Conservation (phyloP, 2,329 filamentous ascomycete species). For the Xylaria sp. region DNA sequence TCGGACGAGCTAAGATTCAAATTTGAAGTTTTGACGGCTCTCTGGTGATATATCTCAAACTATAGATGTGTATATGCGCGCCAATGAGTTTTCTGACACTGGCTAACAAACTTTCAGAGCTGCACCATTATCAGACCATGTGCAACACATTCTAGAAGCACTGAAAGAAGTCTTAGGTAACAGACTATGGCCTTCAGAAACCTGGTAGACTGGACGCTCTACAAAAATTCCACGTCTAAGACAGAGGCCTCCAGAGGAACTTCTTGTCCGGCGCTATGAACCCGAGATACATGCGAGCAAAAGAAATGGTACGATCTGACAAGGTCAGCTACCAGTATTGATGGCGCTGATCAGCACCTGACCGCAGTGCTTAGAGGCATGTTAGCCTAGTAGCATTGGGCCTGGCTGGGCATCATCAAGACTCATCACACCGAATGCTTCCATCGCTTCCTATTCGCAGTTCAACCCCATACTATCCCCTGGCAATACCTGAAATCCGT, state of each 20-base stretch:
- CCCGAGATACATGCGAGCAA: not conserved
- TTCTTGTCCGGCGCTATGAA: not conserved
- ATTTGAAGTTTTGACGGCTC: not conserved
- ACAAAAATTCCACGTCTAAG: not conserved
- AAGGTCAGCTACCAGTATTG: slow-evolving; percentile 10
- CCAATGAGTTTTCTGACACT: not conserved
- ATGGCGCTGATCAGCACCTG: slow-evolving; percentile 21
- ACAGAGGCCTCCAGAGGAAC: slow-evolving; percentile 18
- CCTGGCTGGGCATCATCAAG: slow-evolving; percentile 19
- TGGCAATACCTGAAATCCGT: not conserved
- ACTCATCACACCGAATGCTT: slow-evolving; percentile 27
- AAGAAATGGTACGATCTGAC: slow-evolving; percentile 6
- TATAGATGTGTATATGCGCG: not conserved
- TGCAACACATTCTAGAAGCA: not conserved
- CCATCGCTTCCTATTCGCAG: slow-evolving; percentile 22
- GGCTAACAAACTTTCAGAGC: not conserved
- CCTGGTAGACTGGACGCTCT: not conserved
- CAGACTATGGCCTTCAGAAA: not conserved
- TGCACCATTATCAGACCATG: not conserved
- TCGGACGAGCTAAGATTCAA: not conserved
- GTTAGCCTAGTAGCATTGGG: slow-evolving; percentile 16
- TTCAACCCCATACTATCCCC: not conserved
- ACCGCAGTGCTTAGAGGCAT: not conserved
- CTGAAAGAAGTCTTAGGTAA: not conserved
- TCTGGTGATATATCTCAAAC: not conserved